Base-by-base conservation (phyloP, 345 rosid genomes). In the Cardamine occulta region DNA sequence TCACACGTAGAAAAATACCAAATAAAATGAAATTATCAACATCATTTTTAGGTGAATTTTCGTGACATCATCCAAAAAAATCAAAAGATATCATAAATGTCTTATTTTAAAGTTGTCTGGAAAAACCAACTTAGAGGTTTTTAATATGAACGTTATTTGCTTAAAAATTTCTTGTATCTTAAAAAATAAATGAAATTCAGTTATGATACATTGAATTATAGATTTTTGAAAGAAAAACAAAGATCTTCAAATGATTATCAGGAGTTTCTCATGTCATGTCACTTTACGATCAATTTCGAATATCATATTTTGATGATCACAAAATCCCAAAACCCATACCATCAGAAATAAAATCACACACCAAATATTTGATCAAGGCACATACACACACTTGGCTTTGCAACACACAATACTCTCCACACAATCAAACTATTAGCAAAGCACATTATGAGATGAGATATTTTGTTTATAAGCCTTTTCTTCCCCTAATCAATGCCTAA, bases 371-470 rank as follows among this genome's bases (percentile, higher is more conserved):
- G 21, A 62, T 53, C n/a, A 66, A 54, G 31, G 60, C 35, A 35
- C 15, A 37, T 4, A 35, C 18, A 28, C 78, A 75, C 47, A 67
- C 73, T 45, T 58, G 45, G 39, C 10, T 24, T 67, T 24, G 34
- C 59, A 70, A 19, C 75, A 56, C 66, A n/a, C 12, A 24, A 19
- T 5, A 35, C 2, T 18, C 44, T 3, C 15, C 54, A 55, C 57
- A 71, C 31, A 48, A 52, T 71, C 47, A 56, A 71, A 63, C 67
- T 77, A 70, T 56, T 56, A 63, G 63, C 80, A 76, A 70, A 23
- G 3, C 42, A 26, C 49, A 61, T 39, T 0, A 6, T 7, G 17
- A 68, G 4, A 51, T 13, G 17, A 68, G 4, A 51, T 17, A 17
- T 5, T 2, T 55, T 21, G 35, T 34, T 29, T 18, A 4, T 13